A percentile compares a stretch with the other conserved stretches of the same genome.
phyloP scores from a whole-genome alignment of 1,284 basidiomycete species.

The Agroathelia rolfsii region DNA sequence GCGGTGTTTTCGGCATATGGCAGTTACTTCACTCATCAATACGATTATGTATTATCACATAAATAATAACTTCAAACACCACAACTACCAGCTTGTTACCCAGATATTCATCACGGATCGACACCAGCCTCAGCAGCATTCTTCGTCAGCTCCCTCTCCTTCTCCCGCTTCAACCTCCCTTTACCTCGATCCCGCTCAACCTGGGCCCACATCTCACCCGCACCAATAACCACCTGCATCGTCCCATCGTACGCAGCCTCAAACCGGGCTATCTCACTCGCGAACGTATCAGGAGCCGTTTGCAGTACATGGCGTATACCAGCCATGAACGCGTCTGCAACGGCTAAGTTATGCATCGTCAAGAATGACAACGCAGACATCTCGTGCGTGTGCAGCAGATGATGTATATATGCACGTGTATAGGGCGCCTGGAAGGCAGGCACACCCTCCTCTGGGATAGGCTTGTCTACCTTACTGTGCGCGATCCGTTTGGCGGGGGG shows the following conservation, averaged over 20 bases:
- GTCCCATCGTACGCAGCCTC: slow-evolving; percentile 38
- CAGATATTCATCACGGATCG: no score
- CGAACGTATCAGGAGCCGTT: slow-evolving; percentile 22
- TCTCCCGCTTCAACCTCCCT: slow-evolving; percentile 51
- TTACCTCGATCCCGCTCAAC: slow-evolving; percentile 62
- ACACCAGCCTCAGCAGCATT: no score
- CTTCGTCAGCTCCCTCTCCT: slow-evolving; percentile 20
- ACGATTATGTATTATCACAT: no score
- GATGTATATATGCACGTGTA: slow-evolving; percentile 71
- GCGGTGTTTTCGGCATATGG: no score
- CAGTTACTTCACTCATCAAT: no score
- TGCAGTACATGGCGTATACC: slow-evolving; percentile 39
- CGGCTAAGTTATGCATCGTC: slow-evolving; percentile 60
- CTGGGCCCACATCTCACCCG: slow-evolving; percentile 42
- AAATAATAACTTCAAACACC: no score
- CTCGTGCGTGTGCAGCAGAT: slow-evolving; percentile 77
- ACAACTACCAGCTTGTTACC: no score
- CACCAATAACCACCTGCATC: slow-evolving; percentile 37
- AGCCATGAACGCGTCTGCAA: slow-evolving; percentile 54
- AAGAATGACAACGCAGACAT: slow-evolving; percentile 74
- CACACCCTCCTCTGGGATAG: slow-evolving; percentile 13
- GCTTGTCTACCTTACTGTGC: slow-evolving; percentile 40
- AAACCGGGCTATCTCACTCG: slow-evolving; percentile 42
- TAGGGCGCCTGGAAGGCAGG: slow-evolving; percentile 25
- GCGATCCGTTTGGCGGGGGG: slow-evolving; percentile 27